Evolutionary conservation across 129 eudicot genomes (phyloP).

Genomic region (Glebionis coronaria): DNA sequence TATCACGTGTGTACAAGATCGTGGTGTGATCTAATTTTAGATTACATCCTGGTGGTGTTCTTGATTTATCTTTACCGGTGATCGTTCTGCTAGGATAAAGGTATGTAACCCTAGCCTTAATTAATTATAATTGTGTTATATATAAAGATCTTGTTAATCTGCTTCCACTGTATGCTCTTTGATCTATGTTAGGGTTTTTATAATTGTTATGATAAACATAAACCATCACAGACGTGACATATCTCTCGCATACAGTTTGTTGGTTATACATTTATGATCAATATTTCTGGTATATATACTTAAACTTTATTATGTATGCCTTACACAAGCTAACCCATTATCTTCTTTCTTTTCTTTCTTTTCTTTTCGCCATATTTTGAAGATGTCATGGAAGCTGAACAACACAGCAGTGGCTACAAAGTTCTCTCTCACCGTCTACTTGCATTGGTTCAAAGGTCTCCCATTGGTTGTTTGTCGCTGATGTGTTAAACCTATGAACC

Average conservation of each 20-base stretch:
- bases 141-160: too few species aligned
- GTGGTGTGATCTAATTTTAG: too few species aligned
- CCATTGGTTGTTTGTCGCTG: constrained; percentile 39
- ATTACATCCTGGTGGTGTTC: too few species aligned
- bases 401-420: constrained; percentile 57
- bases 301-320: constrained; percentile 5
- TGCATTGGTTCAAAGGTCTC: constrained; percentile 40
- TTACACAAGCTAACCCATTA: constrained; percentile 2
- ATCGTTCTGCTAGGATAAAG: too few species aligned
- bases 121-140: too few species aligned
- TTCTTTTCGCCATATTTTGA: neutral
- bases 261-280: neutral
- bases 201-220: too few species aligned
- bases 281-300: neutral
- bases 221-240: too few species aligned
- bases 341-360: neutral
- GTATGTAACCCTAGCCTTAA: too few species aligned
- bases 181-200: too few species aligned
- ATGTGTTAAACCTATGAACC: constrained; percentile 49
- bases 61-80: too few species aligned
- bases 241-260: constrained; percentile 7
- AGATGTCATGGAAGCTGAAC: constrained; percentile 31
- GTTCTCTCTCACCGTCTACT: constrained; percentile 46
- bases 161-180: too few species aligned
- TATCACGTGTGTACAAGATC: too few species aligned